These are phyloP conservation scores for Plasmodium blacklocki DNA, from an alignment of 169 alveolate genomes.

Conservation along the genomic window DNA sequence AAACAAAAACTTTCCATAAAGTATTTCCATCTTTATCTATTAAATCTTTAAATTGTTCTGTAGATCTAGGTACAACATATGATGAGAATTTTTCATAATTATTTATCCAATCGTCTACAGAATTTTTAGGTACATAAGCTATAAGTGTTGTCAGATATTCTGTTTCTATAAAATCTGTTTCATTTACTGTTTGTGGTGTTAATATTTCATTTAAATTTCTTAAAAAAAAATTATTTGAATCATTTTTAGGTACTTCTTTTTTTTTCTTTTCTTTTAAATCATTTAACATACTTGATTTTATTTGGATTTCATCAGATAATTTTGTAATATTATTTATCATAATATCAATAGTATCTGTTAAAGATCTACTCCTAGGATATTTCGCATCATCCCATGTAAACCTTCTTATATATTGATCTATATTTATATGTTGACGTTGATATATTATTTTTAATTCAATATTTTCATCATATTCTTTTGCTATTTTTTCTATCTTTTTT, in stretches of 20 bases:
- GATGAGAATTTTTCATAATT: constrained; percentile 83
- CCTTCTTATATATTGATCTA: constrained; percentile 84
- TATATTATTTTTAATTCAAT: constrained; percentile 83
- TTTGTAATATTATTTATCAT: constrained; percentile 87
- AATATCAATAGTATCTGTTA: constrained; percentile 86
- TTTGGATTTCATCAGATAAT: constrained; percentile 86
- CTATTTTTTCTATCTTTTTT: constrained; percentile 85
- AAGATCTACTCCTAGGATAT: constrained; percentile 89
- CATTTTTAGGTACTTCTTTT: constrained; percentile 76
- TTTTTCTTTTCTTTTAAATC: constrained; percentile 86
- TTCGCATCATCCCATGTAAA: constrained; percentile 93
- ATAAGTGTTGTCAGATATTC: constrained; percentile 89
- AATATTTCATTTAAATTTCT: constrained; percentile 89
- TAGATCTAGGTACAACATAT: constrained; percentile 90
- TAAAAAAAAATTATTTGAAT: constrained; percentile 66
- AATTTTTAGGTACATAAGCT: constrained; percentile 87
- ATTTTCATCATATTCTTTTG: constrained; percentile 81
- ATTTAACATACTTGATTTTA: constrained; percentile 84
- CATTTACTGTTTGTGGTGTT: constrained; percentile 89
- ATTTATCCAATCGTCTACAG: constrained; percentile 80
- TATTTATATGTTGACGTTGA: constrained; percentile 85
- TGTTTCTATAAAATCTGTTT: constrained; percentile 86
- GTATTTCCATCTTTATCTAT: constrained; percentile 85
- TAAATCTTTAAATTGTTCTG: constrained; percentile 81
- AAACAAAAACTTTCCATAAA: constrained; percentile 86